Base-by-base conservation (phyloP, 495 filamentous ascomycete species). In the Penicillium samsonianum region DNA sequence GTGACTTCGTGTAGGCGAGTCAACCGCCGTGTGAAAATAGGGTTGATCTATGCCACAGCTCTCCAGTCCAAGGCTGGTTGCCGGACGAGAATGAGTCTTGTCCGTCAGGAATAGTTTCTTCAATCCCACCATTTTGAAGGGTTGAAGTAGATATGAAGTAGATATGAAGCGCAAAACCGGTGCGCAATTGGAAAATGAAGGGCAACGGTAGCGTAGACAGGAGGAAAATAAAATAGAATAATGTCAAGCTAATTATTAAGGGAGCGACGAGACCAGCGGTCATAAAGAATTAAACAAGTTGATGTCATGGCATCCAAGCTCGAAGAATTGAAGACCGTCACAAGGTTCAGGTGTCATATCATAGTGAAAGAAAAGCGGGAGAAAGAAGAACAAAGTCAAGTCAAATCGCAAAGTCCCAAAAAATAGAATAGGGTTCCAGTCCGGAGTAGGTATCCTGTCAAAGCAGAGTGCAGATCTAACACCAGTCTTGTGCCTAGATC, bases 91-190 rank as follows among this genome's bases (percentile, higher is more conserved):
- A 19, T 58, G 42, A 31, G 50, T 26, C 51, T 64, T 71, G n/a
- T 75, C 73, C 44, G 64, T 40, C 17, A 67, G 65, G 42, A 78
- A 78, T 9, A 78, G 59, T 26, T 67, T 73, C 61, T 65, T 73
- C 40, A 78, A 53, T 33, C 59, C 67, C 49, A 72, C 75, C 73
- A 78, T 77, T 5, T 55, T 70, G 57, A 46, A 56, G 30, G 10
- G 42, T 47, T 2, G 40, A 22, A 17, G 19, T 41, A 41, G 22
- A 33, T 35, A 26, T 54, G 44, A 26, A 22, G 19, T 42, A 41
- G 22, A 33, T 44, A 31, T 54, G 30, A 46, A 53, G 48, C 43
- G 55, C 45, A 57, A 49, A 30, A 48, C 33, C 22, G 42, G 52
- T 2, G 52, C 42, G 42, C 43, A 44, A 55, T 44, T 37, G 41